Percentiles rank a stretch among this genome's conserved stretches.
These are phyloP conservation scores for Ceratobasidium sp. DNA, from an alignment of 1,284 basidiomycete genomes.

Conservation along the genomic window DNA sequence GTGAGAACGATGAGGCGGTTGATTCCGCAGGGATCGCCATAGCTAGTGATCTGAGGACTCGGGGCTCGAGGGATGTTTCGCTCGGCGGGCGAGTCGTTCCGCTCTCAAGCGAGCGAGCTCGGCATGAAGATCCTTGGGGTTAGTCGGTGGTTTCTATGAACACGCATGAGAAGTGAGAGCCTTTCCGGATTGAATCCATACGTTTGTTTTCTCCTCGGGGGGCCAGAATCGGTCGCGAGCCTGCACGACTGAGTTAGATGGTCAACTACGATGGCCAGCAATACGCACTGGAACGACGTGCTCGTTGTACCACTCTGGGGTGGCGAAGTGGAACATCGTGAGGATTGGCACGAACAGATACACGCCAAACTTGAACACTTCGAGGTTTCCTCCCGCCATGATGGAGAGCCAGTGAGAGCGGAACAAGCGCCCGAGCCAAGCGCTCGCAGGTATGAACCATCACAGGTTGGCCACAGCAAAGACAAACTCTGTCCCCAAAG, in stretches of 20 bases:
- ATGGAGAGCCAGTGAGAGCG: slow-evolving; percentile 17
- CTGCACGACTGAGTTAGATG: slow-evolving; percentile 44
- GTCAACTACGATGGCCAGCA: slow-evolving; percentile 4
- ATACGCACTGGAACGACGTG: slow-evolving; percentile 80
- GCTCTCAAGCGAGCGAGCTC: slow-evolving; percentile 49
- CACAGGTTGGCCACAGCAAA: background rate
- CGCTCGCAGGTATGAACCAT: background rate
- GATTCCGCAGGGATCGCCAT: slow-evolving; percentile 40
- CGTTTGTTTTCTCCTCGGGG: slow-evolving; percentile 51
- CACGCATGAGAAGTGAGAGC: slow-evolving; percentile 9
- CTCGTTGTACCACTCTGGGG: slow-evolving; percentile 84
- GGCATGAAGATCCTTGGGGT: slow-evolving; percentile 48
- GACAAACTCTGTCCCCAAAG: background rate
- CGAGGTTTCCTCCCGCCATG: slow-evolving; percentile 83
- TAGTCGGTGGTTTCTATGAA: slow-evolving; percentile 49
- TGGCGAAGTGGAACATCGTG: slow-evolving; percentile 86
- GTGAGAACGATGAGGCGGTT: slow-evolving; percentile 41
- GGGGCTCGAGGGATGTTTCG: slow-evolving; percentile 33
- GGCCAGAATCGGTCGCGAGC: slow-evolving; percentile 52
- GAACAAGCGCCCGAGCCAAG: slow-evolving; percentile 7
- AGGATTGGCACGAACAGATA: slow-evolving; percentile 89
- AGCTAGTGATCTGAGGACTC: slow-evolving; percentile 44
- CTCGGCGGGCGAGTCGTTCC: slow-evolving; percentile 48
- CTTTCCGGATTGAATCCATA: slow-evolving; percentile 44
- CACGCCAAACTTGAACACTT: slow-evolving; percentile 86